Evolutionary conservation across 257 asterid species (phyloP).

Genomic region (Apocynum venetum): DNA sequence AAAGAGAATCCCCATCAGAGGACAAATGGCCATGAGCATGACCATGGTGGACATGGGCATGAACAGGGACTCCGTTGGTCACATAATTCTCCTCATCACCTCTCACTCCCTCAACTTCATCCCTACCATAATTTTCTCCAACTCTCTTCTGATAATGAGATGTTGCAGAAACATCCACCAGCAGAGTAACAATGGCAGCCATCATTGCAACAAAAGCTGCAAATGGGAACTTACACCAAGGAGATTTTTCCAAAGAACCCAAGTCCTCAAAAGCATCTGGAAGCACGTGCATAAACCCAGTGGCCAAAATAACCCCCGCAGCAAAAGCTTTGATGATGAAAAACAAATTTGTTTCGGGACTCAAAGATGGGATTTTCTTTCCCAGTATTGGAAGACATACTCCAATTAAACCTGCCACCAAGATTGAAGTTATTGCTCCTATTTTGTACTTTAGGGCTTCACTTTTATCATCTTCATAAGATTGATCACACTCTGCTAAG

Average conservation of each 20-base stretch:
- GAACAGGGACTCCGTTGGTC: not conserved
- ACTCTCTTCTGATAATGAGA: not conserved
- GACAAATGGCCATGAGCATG: constrained; percentile 5
- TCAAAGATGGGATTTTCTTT: constrained; percentile 18
- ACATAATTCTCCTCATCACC: too few species aligned
- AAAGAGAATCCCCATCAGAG: not conserved
- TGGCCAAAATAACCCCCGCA: constrained; percentile 31
- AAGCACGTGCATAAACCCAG: constrained; percentile 32
- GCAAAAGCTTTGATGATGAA: constrained; percentile 36
- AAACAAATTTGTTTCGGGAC: constrained; percentile 22
- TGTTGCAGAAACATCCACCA: constrained; percentile 12
- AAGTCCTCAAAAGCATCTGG: constrained; percentile 24
- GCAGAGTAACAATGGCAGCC: constrained; percentile 4
- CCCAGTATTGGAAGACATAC: constrained; percentile 20
- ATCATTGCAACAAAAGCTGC: constrained; percentile 15
- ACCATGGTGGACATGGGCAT: constrained; percentile 15
- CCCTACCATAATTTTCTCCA: not conserved
- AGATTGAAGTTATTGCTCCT: constrained; percentile 20
- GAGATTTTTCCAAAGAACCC: not conserved
- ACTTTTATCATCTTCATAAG: not conserved
- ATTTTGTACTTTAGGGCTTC: constrained; percentile 20
- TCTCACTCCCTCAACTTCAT: not conserved
- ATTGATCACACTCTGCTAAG: constrained; percentile 3
- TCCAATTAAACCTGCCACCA: constrained; percentile 12
- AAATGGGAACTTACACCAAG: constrained; percentile 18